phyloP scores from a whole-genome alignment of 176 grass and related monocot genomes.

The Bolboschoenus planiculmis region DNA sequence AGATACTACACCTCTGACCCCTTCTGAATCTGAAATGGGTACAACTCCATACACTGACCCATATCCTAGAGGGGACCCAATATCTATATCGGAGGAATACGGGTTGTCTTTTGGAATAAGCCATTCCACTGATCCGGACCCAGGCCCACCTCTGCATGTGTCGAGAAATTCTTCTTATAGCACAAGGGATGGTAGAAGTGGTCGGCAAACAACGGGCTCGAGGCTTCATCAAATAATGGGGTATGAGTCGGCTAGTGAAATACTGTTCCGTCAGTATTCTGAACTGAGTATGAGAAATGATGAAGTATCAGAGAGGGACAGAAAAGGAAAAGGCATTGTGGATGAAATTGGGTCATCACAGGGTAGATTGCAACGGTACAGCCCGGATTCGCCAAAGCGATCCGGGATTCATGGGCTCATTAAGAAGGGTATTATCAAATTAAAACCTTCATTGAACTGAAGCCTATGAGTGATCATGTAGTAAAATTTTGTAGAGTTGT shows the following conservation, averaged over 20 bases:
- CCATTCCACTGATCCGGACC: constrained; percentile 43
- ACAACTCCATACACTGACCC: neutral
- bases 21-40: neutral
- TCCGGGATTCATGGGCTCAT: constrained; percentile 14
- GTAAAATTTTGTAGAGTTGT: neutral
- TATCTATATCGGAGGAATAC: constrained; percentile 60
- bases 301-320: neutral
- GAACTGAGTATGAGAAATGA: neutral
- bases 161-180: constrained; percentile 65
- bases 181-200: constrained; percentile 23
- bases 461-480: neutral
- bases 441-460: neutral
- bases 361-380: neutral
- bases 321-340: constrained; percentile 19
- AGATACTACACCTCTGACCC: constrained; percentile 14
- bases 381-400: neutral
- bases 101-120: constrained; percentile 34
- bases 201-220: constrained; percentile 17
- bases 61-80: constrained; percentile 22
- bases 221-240: constrained; percentile 73
- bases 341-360: neutral
- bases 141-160: constrained; percentile 37
- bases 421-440: constrained; percentile 18
- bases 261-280: constrained; percentile 17
- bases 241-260: constrained; percentile 37